These are phyloP conservation scores for Talaromyces albobiverticillius DNA, from an alignment of 2,329 filamentous ascomycete genomes.

Conservation along the genomic window DNA sequence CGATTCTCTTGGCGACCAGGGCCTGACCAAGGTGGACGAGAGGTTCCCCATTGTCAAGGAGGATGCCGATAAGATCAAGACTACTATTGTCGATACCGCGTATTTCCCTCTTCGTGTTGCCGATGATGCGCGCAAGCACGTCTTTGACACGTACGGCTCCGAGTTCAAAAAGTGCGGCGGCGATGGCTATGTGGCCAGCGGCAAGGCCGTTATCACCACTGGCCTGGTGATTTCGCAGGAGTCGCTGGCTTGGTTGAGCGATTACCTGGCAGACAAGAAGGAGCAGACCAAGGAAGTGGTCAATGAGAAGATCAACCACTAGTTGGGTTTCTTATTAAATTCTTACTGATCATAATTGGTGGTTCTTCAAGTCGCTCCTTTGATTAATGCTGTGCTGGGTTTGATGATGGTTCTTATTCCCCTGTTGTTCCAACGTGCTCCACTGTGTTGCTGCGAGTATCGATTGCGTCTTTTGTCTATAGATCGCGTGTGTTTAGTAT, in stretches of 20 bases:
- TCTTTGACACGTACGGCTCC: slow-evolving; percentile 40
- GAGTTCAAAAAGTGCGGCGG: slow-evolving; percentile 49
- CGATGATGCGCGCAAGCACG: slow-evolving; percentile 52
- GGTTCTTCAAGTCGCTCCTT: background rate
- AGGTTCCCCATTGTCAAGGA: slow-evolving; percentile 73
- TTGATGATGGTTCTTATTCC: background rate
- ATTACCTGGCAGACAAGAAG: slow-evolving; percentile 61
- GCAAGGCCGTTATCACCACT: slow-evolving; percentile 69
- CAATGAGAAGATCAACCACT: slow-evolving; percentile 47
- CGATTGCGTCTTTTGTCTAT: background rate
- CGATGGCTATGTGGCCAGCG: slow-evolving; percentile 62
- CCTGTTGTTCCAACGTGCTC: slow-evolving; percentile 1
- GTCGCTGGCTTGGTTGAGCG: slow-evolving; percentile 59
- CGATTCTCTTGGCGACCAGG: slow-evolving; percentile 71
- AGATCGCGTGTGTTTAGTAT: slow-evolving; percentile 1
- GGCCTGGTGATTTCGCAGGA: slow-evolving; percentile 65
- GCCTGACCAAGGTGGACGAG: slow-evolving; percentile 67
- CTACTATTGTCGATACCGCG: slow-evolving; percentile 60
- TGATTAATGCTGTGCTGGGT: background rate
- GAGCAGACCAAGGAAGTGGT: slow-evolving; percentile 55
- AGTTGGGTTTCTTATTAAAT: slow-evolving; percentile 1
- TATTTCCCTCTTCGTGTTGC: slow-evolving; percentile 63
- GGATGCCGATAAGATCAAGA: slow-evolving; percentile 67
- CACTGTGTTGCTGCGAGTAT: background rate
- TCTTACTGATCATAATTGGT: background rate